A percentile compares a stretch with the other conserved stretches of the same genome.
These are phyloP conservation scores for Solanum medicagineum DNA, from an alignment of 257 asterid genomes.

Conservation along the genomic window DNA sequence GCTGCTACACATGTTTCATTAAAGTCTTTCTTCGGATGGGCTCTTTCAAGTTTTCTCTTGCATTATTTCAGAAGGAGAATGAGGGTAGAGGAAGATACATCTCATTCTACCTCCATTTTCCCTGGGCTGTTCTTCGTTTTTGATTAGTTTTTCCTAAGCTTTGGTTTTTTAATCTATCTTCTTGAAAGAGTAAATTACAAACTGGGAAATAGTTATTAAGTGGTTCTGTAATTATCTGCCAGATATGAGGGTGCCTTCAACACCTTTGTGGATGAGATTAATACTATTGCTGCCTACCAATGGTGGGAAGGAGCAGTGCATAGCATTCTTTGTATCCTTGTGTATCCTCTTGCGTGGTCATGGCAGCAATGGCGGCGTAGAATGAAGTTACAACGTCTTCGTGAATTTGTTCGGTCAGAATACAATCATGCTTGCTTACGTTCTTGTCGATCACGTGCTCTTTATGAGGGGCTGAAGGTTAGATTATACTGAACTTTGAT, in stretches of 20 bases:
- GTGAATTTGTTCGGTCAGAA: conserved; percentile 96
- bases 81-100: background rate
- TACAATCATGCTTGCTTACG: conserved; percentile 98
- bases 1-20: background rate
- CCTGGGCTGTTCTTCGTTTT: background rate
- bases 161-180: background rate
- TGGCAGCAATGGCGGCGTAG: conserved; percentile 99
- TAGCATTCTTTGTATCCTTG: conserved; percentile 71
- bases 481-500: conserved; percentile 6
- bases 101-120: background rate
- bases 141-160: background rate
- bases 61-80: background rate
- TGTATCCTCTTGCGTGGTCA: conserved; percentile 96
- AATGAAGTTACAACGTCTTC: conserved; percentile 73
- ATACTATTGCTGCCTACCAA: conserved; percentile 83
- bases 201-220: background rate
- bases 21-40: background rate
- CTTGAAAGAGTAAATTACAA: background rate
- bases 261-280: conserved; percentile 82
- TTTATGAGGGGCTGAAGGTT: conserved; percentile 98
- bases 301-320: conserved; percentile 99
- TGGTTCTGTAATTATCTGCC: conserved; percentile 20
- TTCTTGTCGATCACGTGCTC: conserved; percentile 98
- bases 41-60: background rate
- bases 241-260: conserved; percentile 92